Evolutionary conservation across 805 yeast genomes (phyloP).

Genomic region (Danielia oregonensis): DNA sequence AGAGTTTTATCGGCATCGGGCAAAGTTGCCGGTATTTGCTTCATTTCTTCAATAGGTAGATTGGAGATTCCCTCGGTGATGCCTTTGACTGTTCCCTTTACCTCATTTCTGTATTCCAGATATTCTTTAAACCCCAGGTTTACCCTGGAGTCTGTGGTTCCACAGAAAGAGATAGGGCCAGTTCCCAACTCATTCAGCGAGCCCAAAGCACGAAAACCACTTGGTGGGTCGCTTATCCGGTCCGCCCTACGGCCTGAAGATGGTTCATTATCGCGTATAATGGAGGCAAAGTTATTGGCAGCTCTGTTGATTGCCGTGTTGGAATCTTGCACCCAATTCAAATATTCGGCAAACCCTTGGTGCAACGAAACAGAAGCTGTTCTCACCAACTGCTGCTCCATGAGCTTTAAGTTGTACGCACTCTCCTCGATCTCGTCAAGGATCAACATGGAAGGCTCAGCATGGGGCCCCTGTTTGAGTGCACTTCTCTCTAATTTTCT

Average conservation of each 20-base stretch:
- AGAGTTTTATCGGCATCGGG: background rate
- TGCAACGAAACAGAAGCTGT: slow-evolving; percentile 44
- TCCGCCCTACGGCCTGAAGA: background rate
- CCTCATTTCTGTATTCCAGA: too few relatives aligned
- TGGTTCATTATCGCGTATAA: slow-evolving; percentile 2
- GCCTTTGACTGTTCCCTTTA: too few relatives aligned
- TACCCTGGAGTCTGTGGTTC: too few relatives aligned
- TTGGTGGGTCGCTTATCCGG: slow-evolving; percentile 1
- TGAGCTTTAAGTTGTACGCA: slow-evolving; percentile 47
- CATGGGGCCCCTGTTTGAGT: slow-evolving; percentile 39
- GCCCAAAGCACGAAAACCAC: slow-evolving; percentile 2
- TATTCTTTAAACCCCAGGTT: too few relatives aligned
- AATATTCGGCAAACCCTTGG: slow-evolving; percentile 44
- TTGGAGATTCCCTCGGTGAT: too few relatives aligned
- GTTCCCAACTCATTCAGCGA: too few relatives aligned
- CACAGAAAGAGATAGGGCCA: too few relatives aligned
- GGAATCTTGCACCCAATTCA: slow-evolving; percentile 25
- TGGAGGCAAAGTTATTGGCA: slow-evolving; percentile 1
- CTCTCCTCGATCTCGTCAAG: slow-evolving; percentile 52
- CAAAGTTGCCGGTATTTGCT: too few relatives aligned
- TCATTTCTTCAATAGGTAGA: too few relatives aligned
- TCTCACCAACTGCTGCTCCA: slow-evolving; percentile 47
- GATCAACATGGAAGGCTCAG: slow-evolving; percentile 39
- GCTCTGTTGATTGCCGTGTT: background rate
- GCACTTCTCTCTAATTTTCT: slow-evolving; percentile 40